These are phyloP conservation scores for Sistotremastrum suecicum DNA, from an alignment of 768 basidiomycete species.

Conservation along the genomic window DNA sequence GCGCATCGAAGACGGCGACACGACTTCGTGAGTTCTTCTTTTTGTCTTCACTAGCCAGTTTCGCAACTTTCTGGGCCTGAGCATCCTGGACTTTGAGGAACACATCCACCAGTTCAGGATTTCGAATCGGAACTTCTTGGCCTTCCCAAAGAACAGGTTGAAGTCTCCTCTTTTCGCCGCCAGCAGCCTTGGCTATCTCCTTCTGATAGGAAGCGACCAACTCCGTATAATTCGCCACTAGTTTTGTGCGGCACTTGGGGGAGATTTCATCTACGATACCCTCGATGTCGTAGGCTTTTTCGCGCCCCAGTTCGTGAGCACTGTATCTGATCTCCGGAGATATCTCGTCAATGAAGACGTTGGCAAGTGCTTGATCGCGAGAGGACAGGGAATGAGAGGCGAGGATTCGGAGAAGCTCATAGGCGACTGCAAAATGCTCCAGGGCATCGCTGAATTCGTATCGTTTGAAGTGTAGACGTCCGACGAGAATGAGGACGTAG, in stretches of 20 bases:
- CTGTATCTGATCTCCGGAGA: constrained; percentile 86
- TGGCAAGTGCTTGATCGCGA: constrained; percentile 77
- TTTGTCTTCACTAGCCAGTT: constrained; percentile 20
- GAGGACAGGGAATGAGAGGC: constrained; percentile 51
- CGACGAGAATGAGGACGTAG: constrained; percentile 71
- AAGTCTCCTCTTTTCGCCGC: constrained; percentile 36
- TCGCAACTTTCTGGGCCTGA: constrained; percentile 33
- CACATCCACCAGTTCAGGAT: constrained; percentile 83
- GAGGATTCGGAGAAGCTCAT: constrained; percentile 55
- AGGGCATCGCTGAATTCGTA: constrained; percentile 67
- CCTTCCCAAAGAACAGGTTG: constrained; percentile 64
- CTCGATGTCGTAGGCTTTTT: constrained; percentile 71
- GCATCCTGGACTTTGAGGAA: constrained; percentile 73
- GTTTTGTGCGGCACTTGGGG: constrained; percentile 35
- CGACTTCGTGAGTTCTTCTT: constrained; percentile 45
- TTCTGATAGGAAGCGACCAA: constrained; percentile 36
- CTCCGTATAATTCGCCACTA: constrained; percentile 49
- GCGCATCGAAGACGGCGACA: constrained; percentile 78
- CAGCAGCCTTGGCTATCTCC: constrained; percentile 20
- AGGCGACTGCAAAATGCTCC: constrained; percentile 65
- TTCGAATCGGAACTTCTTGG: constrained; percentile 70
- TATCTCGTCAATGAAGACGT: constrained; percentile 72
- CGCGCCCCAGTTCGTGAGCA: constrained; percentile 74
- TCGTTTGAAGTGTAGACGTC: constrained; percentile 67
- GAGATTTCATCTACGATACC: constrained; percentile 55